Conservation (phyloP, 345 rosid genomes). For the Gossypium herbaceum region DNA sequence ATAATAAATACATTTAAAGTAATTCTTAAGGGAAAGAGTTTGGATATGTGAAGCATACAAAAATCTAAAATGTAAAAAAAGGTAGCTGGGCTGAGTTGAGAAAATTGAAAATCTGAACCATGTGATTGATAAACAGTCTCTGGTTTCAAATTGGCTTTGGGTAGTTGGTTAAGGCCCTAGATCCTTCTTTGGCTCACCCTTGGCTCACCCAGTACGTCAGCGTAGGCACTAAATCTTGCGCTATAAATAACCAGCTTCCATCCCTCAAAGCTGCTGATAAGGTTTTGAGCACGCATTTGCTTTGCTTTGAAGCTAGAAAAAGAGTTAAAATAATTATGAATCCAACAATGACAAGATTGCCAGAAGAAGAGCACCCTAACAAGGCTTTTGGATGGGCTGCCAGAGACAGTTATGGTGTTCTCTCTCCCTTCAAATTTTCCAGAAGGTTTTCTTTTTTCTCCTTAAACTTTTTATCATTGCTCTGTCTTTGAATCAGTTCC, state of each 20-base stretch:
- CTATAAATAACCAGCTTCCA: neutral
- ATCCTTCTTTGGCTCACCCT: neutral
- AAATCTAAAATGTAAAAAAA: too few relatives aligned
- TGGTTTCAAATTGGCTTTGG: too few relatives aligned
- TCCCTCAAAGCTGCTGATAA: neutral
- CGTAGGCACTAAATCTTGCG: neutral
- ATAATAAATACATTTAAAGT: too few relatives aligned
- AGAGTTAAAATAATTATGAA: neutral
- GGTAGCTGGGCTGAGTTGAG: too few relatives aligned
- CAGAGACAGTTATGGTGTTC: conserved; percentile 37
- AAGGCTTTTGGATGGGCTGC: conserved; percentile 54
- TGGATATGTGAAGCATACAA: too few relatives aligned
- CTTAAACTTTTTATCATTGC: too few relatives aligned
- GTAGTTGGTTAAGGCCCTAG: too few relatives aligned
- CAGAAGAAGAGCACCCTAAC: conserved; percentile 23
- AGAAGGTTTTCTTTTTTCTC: conserved; percentile 24
- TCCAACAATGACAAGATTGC: conserved; percentile 18
- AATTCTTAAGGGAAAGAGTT: too few relatives aligned
- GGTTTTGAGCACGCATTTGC: neutral
- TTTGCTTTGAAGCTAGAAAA: neutral
- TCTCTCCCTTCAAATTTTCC: conserved; percentile 45
- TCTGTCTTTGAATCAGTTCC: neutral
- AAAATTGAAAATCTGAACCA: too few relatives aligned
- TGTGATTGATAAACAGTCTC: too few relatives aligned
- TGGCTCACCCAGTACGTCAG: neutral